Conservation (phyloP, 2,329 filamentous ascomycete genomes). For the Ustulina deusta region DNA sequence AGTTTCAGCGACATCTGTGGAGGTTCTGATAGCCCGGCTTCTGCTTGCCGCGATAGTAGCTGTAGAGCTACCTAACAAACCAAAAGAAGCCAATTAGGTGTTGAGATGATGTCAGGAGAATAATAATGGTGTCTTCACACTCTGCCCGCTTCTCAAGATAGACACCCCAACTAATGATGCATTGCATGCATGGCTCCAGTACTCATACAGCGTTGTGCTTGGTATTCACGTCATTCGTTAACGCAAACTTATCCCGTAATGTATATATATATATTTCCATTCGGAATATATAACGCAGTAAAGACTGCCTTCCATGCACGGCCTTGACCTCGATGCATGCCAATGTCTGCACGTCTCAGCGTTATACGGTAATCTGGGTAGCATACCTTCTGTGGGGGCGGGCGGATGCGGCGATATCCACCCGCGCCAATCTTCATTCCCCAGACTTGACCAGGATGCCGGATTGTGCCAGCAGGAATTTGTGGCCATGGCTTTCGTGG, state of each 20-base stretch:
- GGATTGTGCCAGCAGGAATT: background rate
- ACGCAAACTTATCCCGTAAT: too few species aligned
- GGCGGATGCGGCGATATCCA: slow-evolving; percentile 15
- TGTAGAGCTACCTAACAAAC: background rate
- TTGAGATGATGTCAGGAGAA: slow-evolving; percentile 1
- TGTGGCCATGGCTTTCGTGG: background rate
- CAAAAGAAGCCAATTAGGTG: background rate
- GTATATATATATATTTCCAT: too few species aligned
- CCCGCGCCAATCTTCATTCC: slow-evolving; percentile 6
- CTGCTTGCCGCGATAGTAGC: background rate
- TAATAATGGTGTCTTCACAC: background rate
- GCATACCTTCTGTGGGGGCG: background rate
- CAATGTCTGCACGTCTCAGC: too few species aligned
- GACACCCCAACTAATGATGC: too few species aligned
- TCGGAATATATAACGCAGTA: too few species aligned
- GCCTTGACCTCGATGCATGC: too few species aligned
- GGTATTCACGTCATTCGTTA: too few species aligned
- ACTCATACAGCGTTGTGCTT: too few species aligned
- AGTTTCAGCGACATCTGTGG: background rate
- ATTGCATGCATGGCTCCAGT: too few species aligned
- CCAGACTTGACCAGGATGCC: slow-evolving; percentile 16
- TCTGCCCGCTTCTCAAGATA: background rate
- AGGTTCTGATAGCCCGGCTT: background rate
- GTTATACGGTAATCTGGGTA: background rate
- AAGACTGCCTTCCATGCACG: too few species aligned